phyloP scores from a whole-genome alignment of 164 flowering plant genomes.

The Umbilicus rupestris region DNA sequence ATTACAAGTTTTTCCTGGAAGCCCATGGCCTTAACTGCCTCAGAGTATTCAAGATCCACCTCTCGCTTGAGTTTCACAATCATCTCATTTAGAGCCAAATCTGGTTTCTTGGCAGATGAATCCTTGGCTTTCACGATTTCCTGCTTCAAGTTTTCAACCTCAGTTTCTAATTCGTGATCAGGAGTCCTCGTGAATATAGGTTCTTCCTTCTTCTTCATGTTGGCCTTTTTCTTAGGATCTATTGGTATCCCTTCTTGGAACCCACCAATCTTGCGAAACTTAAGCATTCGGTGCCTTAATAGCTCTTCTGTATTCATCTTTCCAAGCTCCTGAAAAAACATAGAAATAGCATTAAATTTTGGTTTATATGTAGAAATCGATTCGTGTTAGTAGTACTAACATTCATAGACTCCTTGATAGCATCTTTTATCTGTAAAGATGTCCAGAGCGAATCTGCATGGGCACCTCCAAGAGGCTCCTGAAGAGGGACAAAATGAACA shows the following conservation, averaged over 20 bases:
- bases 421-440: constrained; percentile 73
- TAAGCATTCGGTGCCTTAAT: constrained; percentile 48
- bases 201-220: constrained; percentile 61
- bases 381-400: constrained; percentile 36
- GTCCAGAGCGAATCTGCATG: constrained; percentile 87
- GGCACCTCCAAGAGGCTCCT: constrained; percentile 99
- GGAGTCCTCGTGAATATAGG: constrained; percentile 25
- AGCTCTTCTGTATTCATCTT: constrained; percentile 58
- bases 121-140: constrained; percentile 44
- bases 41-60: constrained; percentile 48
- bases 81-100: constrained; percentile 41
- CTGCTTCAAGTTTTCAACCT: constrained; percentile 57
- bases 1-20: constrained; percentile 32
- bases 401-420: constrained; percentile 62
- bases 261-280: constrained; percentile 71
- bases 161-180: constrained; percentile 37
- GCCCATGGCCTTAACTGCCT: constrained; percentile 56
- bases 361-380: background rate
- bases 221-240: constrained; percentile 44
- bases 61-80: constrained; percentile 52
- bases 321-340: constrained; percentile 51
- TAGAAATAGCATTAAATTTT: background rate
- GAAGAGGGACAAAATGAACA: constrained; percentile 9
- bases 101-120: constrained; percentile 34
- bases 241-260: constrained; percentile 58